Evolutionary conservation across 192 early-diverging fungal species (phyloP).

Genomic region (Linnemannia schmuckeri): DNA sequence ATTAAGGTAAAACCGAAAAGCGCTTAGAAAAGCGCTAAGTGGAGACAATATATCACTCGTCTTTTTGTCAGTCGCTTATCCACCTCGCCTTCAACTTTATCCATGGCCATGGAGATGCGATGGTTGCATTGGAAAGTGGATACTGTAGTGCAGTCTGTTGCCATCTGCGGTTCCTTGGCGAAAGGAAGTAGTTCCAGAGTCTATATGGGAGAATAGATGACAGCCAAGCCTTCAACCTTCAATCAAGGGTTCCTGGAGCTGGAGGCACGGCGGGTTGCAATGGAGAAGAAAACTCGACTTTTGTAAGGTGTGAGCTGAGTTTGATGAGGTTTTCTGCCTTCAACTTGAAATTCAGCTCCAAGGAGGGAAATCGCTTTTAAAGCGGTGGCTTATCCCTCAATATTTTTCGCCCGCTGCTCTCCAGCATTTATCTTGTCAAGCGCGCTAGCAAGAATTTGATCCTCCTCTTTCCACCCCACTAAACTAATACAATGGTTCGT

Average conservation of each 20-base stretch:
- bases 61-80: not conserved
- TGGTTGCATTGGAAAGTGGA: not conserved
- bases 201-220: not conserved
- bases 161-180: too few species aligned
- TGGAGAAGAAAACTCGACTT: not conserved
- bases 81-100: not conserved
- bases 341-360: not conserved
- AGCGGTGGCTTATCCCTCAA: not conserved
- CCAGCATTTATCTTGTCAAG: not conserved
- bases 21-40: not conserved
- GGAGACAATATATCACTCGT: not conserved
- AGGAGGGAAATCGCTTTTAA: not conserved
- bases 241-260: not conserved
- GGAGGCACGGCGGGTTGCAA: not conserved
- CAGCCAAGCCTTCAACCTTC: not conserved
- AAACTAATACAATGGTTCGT: slow-evolving; percentile 50
- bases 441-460: slow-evolving; percentile 11
- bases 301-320: not conserved
- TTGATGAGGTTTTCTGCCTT: not conserved
- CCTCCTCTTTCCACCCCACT: slow-evolving; percentile 48
- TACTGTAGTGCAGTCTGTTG: not conserved
- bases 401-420: not conserved
- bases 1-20: not conserved
- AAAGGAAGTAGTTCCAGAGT: too few species aligned
- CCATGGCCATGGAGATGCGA: not conserved